A percentile compares a stretch with the other conserved stretches of the same genome.
These are phyloP conservation scores for Ramalina intermedia DNA, from an alignment of 495 filamentous ascomycete genomes.

Conservation along the genomic window DNA sequence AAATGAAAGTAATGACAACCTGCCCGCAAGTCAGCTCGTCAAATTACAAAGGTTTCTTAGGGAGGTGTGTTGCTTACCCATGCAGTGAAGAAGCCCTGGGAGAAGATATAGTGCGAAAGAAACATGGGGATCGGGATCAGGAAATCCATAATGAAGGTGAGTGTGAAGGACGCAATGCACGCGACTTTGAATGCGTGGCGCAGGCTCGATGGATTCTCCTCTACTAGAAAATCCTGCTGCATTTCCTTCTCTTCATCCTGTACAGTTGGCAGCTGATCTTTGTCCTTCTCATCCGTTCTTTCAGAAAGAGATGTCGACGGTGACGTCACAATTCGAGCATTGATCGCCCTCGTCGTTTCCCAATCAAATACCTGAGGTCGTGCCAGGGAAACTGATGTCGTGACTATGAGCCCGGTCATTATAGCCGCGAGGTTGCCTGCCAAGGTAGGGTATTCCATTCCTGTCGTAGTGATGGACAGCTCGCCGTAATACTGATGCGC, in stretches of 20 bases:
- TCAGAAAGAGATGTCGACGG: conserved; percentile 1
- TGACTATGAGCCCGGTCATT: conserved; percentile 19
- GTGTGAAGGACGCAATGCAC: conserved; percentile 43
- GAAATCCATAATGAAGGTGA: conserved; percentile 50
- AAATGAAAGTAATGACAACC: conserved; percentile 51
- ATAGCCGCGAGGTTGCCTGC: conserved; percentile 22
- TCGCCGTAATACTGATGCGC: conserved; percentile 27
- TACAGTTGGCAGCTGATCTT: conserved; percentile 3
- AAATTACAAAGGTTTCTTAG: too few relatives aligned
- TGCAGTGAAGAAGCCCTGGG: conserved; percentile 56
- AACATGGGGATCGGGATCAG: conserved; percentile 71
- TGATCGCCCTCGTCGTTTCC: conserved; percentile 20
- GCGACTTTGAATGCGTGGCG: conserved; percentile 48
- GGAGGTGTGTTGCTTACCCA: conserved; percentile 25
- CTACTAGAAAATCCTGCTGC: conserved; percentile 15
- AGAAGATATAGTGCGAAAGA: conserved; percentile 55
- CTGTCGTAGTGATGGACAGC: conserved; percentile 32
- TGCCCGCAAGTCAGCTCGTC: too few relatives aligned
- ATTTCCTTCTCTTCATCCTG: conserved; percentile 14
- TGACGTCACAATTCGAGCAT: conserved; percentile 1
- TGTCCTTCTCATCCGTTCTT: conserved; percentile 2
- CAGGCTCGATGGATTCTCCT: conserved; percentile 45
- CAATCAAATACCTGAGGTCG: conserved; percentile 20
- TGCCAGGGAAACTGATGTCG: conserved; percentile 15
- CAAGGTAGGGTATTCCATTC: conserved; percentile 21